Conservation (phyloP, 2,329 filamentous ascomycete species). For the Ramularia collo-cygni region DNA sequence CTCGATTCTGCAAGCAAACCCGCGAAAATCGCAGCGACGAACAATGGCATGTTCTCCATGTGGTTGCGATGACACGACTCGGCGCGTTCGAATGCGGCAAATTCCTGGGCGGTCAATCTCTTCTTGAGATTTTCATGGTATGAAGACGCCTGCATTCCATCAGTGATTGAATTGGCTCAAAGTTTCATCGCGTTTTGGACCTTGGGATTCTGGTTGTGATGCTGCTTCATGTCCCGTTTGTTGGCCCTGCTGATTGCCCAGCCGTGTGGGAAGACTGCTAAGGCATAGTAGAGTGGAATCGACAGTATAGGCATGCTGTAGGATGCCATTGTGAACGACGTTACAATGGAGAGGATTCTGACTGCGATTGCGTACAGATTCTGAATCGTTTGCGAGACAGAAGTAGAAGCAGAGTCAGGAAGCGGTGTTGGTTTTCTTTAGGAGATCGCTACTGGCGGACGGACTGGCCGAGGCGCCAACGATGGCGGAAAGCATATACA, state of each 20-base stretch:
- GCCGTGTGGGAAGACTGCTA: conserved; percentile 37
- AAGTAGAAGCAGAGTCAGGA: no score
- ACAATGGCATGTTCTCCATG: conserved; percentile 42
- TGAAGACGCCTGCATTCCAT: conserved; percentile 16
- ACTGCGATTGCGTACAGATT: no score
- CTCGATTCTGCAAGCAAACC: conserved; percentile 35
- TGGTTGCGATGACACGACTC: conserved; percentile 41
- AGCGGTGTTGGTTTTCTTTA: no score
- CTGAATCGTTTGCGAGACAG: no score
- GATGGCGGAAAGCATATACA: no score
- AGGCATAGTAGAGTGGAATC: conserved; percentile 39
- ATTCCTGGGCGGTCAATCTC: conserved; percentile 31
- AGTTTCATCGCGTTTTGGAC: no score
- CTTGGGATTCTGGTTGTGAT: conserved; percentile 41
- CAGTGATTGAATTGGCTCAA: no score
- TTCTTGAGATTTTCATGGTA: conserved; percentile 33
- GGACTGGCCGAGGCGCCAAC: no score
- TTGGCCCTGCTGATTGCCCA: conserved; percentile 33
- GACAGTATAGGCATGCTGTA: conserved; percentile 27
- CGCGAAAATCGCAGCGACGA: conserved; percentile 38
- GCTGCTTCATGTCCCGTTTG: conserved; percentile 30
- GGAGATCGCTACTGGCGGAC: no score
- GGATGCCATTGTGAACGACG: background rate
- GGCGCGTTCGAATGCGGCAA: conserved; percentile 39
- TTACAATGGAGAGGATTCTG: no score